These are phyloP conservation scores for Tetrahymena borealis DNA, from an alignment of 73 alveolate genomes.

Conservation along the genomic window DNA sequence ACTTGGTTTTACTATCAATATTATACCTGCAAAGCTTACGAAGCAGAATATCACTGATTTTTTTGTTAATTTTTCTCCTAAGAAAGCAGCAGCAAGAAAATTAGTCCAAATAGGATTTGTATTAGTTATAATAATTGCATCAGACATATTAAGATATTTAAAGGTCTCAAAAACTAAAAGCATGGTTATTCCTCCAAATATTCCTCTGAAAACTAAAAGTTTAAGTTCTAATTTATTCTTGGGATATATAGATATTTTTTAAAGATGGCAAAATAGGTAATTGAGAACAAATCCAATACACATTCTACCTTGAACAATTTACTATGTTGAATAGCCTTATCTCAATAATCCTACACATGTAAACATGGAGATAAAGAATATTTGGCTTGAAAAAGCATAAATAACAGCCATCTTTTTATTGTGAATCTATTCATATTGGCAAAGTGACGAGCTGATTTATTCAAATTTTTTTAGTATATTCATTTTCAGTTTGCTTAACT, in stretches of 20 bases:
- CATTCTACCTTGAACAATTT: background rate
- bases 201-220: background rate
- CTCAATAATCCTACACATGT: background rate
- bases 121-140: background rate
- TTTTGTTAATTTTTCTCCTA: background rate
- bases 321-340: background rate
- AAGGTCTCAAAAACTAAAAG: background rate
- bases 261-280: background rate
- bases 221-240: background rate
- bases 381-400: background rate
- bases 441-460: background rate
- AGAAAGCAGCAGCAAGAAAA: background rate
- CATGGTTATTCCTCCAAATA: background rate
- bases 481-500: background rate
- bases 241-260: background rate
- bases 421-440: background rate
- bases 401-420: background rate
- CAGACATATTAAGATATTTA: background rate
- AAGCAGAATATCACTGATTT: background rate
- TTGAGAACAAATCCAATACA: background rate
- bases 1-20: background rate
- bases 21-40: background rate
- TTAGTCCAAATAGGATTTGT: background rate
- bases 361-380: background rate
- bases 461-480: background rate